A percentile compares a stretch with the other conserved stretches of the same genome.
phyloP scores from a whole-genome alignment of 2,329 filamentous ascomycete species.

The Pseudogymnoascus sp. region DNA sequence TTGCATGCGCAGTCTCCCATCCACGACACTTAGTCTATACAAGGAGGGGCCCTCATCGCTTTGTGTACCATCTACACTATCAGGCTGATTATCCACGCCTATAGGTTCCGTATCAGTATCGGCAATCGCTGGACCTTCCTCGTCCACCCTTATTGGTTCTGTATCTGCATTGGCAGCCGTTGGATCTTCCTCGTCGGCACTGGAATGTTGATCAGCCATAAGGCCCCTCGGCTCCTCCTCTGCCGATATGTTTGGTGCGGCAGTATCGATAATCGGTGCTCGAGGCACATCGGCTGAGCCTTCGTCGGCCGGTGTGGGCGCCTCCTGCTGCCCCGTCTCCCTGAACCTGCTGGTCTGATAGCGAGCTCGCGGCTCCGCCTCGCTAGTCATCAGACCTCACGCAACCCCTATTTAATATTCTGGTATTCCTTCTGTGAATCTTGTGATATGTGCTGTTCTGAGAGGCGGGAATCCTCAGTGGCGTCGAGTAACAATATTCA shows the following conservation, averaged over 20 bases:
- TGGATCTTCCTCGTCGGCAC: neutral
- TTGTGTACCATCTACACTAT: neutral
- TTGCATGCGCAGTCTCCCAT: neutral
- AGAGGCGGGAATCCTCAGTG: neutral
- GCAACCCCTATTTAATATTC: neutral
- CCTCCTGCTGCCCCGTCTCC: neutral
- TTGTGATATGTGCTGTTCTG: neutral
- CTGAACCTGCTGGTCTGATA: conserved; percentile 10
- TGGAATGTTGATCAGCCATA: neutral
- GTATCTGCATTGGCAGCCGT: neutral
- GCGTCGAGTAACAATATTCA: neutral
- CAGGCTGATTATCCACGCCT: neutral
- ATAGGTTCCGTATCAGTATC: neutral
- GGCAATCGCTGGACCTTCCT: neutral
- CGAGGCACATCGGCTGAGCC: neutral
- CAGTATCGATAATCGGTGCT: neutral
- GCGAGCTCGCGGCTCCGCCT: conserved; percentile 8
- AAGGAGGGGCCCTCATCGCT: neutral
- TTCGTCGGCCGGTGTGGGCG: neutral
- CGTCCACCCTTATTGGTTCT: neutral
- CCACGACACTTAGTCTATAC: neutral
- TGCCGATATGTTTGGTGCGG: neutral
- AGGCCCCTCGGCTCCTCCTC: neutral
- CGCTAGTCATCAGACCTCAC: neutral
- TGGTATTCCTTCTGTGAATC: neutral